Evolutionary conservation across 1,284 basidiomycete species (phyloP), one percentile per base, ranked within the genome.

Genomic region (Ceratobasidium papillatum): DNA sequence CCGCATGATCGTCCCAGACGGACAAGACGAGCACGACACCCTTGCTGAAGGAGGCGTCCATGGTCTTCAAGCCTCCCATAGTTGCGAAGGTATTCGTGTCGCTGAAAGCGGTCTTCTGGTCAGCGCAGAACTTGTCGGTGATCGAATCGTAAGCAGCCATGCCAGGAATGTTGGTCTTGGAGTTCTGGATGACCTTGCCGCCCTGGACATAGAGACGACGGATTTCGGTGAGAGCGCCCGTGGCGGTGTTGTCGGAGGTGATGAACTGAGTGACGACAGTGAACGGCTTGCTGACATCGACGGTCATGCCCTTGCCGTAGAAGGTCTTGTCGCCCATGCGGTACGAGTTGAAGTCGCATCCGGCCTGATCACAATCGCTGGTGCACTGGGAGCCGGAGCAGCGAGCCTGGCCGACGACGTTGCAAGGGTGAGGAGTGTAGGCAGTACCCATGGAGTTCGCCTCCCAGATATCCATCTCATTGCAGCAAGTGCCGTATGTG

Each of bases 261-360:
- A 87, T 76, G 84, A 88, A 88, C 79, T 88, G 87, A 65, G 87
- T 88, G 77, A 88, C 86, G 78, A 87, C 85, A 68, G 87, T 88
- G 82, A 87, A 81, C 77, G 82, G 83, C 78, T 82, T 78, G 79
- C 74, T 83, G 79, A 86, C 87, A 80, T 87, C 85, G 80, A 87
- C 83, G 74, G 82, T 85, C 77, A 80, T 74, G 78, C 85, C 85
- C 30, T 80, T 77, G 47, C 87, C 86, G 81, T 84, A 84, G 85
- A 87, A 88, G 64, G 78, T 80, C 63, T 80, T 80, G 81, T 85
- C 81, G 61, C 87, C 87, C 84, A 86, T 84, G 77, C 87, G 86
- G 83, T 79, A 88, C 41, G 86, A 85, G 84, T 87, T 87, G 84
- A 86, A 87, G 79, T 87, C 87, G 82, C 86, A 87, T 71, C 86